Evolutionary conservation across 768 basidiomycete species (phyloP).

Genomic region (Naganishia antarctica): DNA sequence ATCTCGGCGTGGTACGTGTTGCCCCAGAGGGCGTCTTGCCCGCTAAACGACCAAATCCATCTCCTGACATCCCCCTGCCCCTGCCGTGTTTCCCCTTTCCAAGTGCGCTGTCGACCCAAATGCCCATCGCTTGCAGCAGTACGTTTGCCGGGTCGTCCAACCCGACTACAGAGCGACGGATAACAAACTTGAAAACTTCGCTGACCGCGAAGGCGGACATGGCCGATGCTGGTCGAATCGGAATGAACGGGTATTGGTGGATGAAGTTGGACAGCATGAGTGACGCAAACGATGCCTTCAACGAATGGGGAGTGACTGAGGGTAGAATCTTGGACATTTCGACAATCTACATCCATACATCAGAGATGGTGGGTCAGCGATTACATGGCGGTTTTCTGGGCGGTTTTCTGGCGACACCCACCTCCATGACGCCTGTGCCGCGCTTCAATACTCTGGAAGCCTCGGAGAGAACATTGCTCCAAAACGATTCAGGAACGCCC

Average conservation of each 20-base stretch:
- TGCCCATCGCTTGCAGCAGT: slow-evolving; percentile 9
- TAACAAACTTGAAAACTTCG: slow-evolving; percentile 29
- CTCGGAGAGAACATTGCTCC: slow-evolving; percentile 43
- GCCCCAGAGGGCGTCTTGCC: not conserved
- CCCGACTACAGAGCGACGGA: slow-evolving; percentile 2
- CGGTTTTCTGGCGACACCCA: slow-evolving; percentile 9
- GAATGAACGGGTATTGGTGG: slow-evolving; percentile 35
- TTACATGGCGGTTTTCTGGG: slow-evolving; percentile 18
- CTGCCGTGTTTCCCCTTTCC: slow-evolving; percentile 26
- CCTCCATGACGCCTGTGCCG: slow-evolving; percentile 41
- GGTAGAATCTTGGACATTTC: slow-evolving; percentile 38
- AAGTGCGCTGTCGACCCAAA: slow-evolving; percentile 26
- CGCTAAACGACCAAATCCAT: not conserved
- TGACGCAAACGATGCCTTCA: slow-evolving; percentile 36
- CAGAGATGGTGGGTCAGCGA: not conserved
- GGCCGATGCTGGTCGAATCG: slow-evolving; percentile 38
- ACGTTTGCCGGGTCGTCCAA: slow-evolving; percentile 1
- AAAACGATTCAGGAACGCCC: slow-evolving; percentile 42
- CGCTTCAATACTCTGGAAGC: slow-evolving; percentile 39
- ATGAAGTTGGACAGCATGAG: slow-evolving; percentile 39
- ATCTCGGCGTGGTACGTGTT: not conserved
- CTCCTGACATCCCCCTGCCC: slow-evolving; percentile 22
- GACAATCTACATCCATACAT: slow-evolving; percentile 31
- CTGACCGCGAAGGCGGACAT: slow-evolving; percentile 16
- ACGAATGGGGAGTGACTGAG: slow-evolving; percentile 23